Evolutionary conservation across 768 basidiomycete genomes (phyloP).

Genomic region (Fomitopsis pulvina): DNA sequence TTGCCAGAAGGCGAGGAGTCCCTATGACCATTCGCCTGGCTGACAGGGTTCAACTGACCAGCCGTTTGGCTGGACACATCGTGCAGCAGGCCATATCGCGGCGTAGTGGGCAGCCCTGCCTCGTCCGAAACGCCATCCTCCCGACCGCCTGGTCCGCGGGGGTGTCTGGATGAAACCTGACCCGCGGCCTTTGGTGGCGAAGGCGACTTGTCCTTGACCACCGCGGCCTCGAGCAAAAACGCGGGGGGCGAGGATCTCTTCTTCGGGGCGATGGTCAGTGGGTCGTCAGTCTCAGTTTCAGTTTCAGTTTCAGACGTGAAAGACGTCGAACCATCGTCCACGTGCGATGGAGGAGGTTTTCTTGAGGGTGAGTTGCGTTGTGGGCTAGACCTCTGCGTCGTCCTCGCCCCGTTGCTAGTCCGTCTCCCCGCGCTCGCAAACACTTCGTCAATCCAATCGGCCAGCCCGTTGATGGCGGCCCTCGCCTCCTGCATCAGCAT

Average conservation of each 20-base stretch:
- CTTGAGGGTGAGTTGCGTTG: not conserved
- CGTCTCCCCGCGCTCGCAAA: constrained; percentile 34
- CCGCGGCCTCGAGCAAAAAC: constrained; percentile 11
- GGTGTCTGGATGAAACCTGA: too few relatives aligned
- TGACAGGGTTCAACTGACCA: not conserved
- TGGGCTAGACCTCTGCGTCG: not conserved
- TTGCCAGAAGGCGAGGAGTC: constrained; percentile 4
- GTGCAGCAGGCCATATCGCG: constrained; percentile 9
- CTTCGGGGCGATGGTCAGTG: constrained; percentile 67
- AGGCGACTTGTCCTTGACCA: not conserved
- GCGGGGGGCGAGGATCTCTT: constrained; percentile 26
- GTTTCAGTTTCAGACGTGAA: constrained; percentile 35
- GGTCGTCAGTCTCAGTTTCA: constrained; percentile 56
- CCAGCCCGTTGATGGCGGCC: constrained; percentile 73
- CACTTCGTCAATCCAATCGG: constrained; percentile 84
- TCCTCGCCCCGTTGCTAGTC: not conserved
- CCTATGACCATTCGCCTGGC: constrained; percentile 6
- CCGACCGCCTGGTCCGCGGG: not conserved
- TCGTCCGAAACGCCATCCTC: not conserved
- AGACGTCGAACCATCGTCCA: constrained; percentile 20
- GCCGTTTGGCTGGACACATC: constrained; percentile 3
- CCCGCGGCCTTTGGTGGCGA: not conserved
- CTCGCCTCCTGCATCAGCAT: constrained; percentile 77
- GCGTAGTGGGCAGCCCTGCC: not conserved
- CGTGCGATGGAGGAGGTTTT: not conserved